Percentiles rank a stretch among this genome's conserved stretches.
These are phyloP conservation scores for Basidiobolus meristosporus DNA, from an alignment of 371 early-diverging fungal genomes.

Conservation along the genomic window DNA sequence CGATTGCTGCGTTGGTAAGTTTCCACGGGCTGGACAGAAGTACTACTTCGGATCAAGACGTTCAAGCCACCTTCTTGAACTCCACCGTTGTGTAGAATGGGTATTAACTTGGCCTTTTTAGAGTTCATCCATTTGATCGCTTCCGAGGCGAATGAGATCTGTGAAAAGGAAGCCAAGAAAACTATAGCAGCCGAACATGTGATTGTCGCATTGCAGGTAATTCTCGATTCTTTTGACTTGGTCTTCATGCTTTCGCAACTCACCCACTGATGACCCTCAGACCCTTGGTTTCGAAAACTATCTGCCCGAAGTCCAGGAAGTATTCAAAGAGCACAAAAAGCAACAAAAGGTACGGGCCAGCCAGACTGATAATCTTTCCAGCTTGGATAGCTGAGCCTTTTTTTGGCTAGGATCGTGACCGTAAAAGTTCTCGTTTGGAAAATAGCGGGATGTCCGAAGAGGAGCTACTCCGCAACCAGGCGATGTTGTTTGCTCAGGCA, in stretches of 20 bases:
- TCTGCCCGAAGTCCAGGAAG: constrained; percentile 71
- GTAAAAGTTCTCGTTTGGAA: constrained; percentile 66
- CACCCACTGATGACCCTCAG: constrained; percentile 7
- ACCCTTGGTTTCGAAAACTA: constrained; percentile 86
- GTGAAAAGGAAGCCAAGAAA: constrained; percentile 94
- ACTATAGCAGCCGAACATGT: constrained; percentile 98
- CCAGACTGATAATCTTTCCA: too few species aligned
- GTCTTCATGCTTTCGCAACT: background rate
- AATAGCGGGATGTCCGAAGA: constrained; percentile 83
- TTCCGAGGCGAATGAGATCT: constrained; percentile 89
- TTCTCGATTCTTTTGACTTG: background rate
- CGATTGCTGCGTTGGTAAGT: constrained; percentile 81
- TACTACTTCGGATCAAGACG: background rate
- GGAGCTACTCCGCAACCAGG: constrained; percentile 77
- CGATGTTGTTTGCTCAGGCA: constrained; percentile 86
- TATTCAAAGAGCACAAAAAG: constrained; percentile 76
- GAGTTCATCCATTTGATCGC: constrained; percentile 90
- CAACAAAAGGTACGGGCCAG: constrained; percentile 53
- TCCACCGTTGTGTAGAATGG: background rate
- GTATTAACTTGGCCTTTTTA: constrained; percentile 6
- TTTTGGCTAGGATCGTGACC: constrained; percentile 69
- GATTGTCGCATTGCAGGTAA: constrained; percentile 63
- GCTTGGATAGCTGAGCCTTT: too few species aligned
- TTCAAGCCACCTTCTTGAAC: background rate
- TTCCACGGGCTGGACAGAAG: background rate